Conservation (phyloP, 495 filamentous ascomycete genomes). For the Penicillium tannophilum region DNA sequence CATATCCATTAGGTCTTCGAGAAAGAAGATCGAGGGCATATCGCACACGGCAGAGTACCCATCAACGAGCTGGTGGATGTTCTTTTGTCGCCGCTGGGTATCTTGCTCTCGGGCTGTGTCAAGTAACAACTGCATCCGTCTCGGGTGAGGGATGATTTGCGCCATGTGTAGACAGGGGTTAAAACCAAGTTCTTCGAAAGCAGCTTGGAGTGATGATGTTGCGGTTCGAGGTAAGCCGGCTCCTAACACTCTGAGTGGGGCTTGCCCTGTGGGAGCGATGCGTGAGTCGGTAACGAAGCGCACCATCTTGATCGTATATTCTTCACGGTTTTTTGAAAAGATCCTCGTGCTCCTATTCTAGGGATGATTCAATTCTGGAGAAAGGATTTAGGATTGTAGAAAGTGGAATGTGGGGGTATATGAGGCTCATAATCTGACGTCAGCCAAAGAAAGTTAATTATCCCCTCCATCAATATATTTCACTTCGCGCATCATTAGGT, state of each 20-base stretch:
- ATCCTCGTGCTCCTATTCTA: no score
- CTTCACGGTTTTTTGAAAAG: no score
- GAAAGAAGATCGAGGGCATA: constrained; percentile 19
- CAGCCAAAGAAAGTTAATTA: not conserved
- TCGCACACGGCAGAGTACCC: constrained; percentile 18
- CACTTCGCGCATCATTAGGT: no score
- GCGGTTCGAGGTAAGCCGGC: constrained; percentile 19
- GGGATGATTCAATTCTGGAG: no score
- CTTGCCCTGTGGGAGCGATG: not conserved
- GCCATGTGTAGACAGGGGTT: constrained; percentile 19
- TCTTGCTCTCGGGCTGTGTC: not conserved
- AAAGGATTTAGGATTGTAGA: not conserved
- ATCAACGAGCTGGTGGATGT: constrained; percentile 7
- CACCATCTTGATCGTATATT: no score
- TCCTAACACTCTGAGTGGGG: constrained; percentile 11
- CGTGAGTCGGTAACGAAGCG: no score
- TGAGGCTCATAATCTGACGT: not conserved
- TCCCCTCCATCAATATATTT: no score
- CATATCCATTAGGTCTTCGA: constrained; percentile 17
- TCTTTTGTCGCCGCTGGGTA: constrained; percentile 5
- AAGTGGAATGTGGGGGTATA: not conserved
- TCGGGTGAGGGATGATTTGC: constrained; percentile 17
- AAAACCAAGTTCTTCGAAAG: constrained; percentile 16
- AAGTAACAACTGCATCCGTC: constrained; percentile 11
- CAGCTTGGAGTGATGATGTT: constrained; percentile 21